Evolutionary conservation across 1,139 yeast species (phyloP).

Genomic region (Sporopachydermia cereana): DNA sequence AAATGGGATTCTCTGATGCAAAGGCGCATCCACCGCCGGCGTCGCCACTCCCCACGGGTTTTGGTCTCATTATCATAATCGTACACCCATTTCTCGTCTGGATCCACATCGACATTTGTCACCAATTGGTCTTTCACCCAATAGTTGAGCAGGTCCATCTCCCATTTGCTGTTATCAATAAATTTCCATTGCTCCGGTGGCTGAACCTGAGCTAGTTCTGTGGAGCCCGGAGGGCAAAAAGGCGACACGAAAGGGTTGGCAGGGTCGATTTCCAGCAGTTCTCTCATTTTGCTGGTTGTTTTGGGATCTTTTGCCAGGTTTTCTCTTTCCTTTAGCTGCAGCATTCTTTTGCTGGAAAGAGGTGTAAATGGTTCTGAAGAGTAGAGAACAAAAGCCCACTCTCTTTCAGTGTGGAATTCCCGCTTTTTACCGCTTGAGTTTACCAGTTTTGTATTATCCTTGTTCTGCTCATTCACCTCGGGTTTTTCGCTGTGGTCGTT

Average conservation of each 20-base stretch:
- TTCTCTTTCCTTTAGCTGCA: background rate
- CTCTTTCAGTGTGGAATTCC: background rate
- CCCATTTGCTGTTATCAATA: conserved; percentile 16
- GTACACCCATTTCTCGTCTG: conserved; percentile 23
- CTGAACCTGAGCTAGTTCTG: conserved; percentile 13
- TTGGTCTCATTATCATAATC: conserved; percentile 12
- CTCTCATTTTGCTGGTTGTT: conserved; percentile 1
- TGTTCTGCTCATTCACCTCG: background rate
- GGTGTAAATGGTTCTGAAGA: conserved; percentile 3
- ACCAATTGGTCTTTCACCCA: conserved; percentile 17
- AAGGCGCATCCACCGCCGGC: background rate
- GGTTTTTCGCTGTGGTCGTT: background rate
- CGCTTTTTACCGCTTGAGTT: background rate
- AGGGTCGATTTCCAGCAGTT: conserved; percentile 6
- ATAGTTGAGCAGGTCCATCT: conserved; percentile 16
- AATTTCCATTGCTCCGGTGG: conserved; percentile 21
- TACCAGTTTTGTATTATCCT: background rate
- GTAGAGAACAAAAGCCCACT: background rate
- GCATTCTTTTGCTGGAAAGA: background rate
- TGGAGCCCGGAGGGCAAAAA: conserved; percentile 11
- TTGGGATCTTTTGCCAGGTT: background rate
- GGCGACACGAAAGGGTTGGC: conserved; percentile 8
- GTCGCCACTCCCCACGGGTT: background rate
- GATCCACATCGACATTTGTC: conserved; percentile 12
- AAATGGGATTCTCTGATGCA: background rate